Evolutionary conservation across 495 filamentous ascomycete species (phyloP), one percentile per base, ranked within the genome.

Genomic region (Penicillium subrubescens): DNA sequence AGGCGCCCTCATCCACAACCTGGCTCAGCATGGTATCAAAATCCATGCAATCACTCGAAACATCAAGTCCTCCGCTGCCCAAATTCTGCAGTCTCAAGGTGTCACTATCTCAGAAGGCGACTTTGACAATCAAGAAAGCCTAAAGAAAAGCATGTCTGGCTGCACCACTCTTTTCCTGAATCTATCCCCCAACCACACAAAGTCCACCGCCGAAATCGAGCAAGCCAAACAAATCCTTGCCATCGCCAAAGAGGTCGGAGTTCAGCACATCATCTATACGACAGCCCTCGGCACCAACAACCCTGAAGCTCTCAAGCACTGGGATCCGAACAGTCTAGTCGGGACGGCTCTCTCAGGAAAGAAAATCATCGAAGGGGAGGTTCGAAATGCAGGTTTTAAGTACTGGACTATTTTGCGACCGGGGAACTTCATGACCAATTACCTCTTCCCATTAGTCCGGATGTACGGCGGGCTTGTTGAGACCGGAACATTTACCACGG

Each of bases 401-500:
- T 51, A 67, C 15, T 83, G 77, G 73, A 81, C 81, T 0, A 77
- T 84, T 34, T 33, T 84, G 8, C 74, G 77, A 10, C 79, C 79
- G 2, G 81, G 75, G 3, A 77, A 75, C 46, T 86, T 84, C 74
- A 85, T 85, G 83, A 70, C 75, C 6, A 86, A 86, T 57, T 79
- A 78, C 63, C 62, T 84, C 4, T 31, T 50, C 0, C 79, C 80
- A 7, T 67, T 76, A 21, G 72, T 75, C 0, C 31, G 41, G 6
- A 73, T 81, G 71, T 82, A 77, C 46, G 68, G 75, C 1, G 77
- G 75, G 3, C 62, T 83, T 0, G 66, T 63, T 3, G 73, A 77
- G 43, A 76, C 63, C 5, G 75, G 78, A 12, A 63, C 61, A n/a
- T 79, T 76, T 29, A 67, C 67, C 0, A 77, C 71, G 17, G 71